phyloP scores from a whole-genome alignment of 2,329 filamentous ascomycete species.

The Tolypocladium ophioglossoides region DNA sequence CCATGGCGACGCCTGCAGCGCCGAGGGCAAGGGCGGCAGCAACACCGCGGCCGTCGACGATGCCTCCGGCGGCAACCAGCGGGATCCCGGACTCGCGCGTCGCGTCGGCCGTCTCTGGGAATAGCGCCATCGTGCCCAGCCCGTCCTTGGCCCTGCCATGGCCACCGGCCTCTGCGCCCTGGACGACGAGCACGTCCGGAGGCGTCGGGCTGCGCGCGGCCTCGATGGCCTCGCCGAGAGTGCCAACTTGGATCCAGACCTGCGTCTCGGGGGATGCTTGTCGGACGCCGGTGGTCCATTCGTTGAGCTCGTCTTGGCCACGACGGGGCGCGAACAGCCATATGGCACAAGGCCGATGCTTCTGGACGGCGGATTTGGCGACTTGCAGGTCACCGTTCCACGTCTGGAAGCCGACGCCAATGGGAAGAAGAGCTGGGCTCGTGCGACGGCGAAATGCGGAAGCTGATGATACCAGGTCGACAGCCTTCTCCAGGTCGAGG shows the following conservation, averaged over 20 bases:
- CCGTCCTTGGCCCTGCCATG: constrained; percentile 36
- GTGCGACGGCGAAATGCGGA: constrained; percentile 3
- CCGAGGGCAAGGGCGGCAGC: constrained; percentile 40
- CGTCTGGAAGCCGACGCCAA: constrained; percentile 36
- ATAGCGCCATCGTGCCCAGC: constrained; percentile 31
- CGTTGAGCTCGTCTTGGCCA: constrained; percentile 24
- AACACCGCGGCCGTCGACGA: constrained; percentile 39
- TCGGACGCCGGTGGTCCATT: constrained; percentile 35
- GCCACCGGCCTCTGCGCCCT: constrained; percentile 43
- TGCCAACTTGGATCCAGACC: constrained; percentile 43
- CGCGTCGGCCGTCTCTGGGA: constrained; percentile 38
- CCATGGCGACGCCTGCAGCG: constrained; percentile 45
- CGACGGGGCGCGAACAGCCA: constrained; percentile 36
- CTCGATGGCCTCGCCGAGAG: constrained; percentile 33
- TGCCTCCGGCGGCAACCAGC: constrained; percentile 41
- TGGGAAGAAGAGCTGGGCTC: constrained; percentile 19
- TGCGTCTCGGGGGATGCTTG: constrained; percentile 27
- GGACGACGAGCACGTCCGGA: constrained; percentile 40
- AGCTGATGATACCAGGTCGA: constrained; percentile 10
- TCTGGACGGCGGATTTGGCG: constrained; percentile 17
- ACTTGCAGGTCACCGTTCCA: constrained; percentile 30
- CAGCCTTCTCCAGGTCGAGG: constrained; percentile 18
- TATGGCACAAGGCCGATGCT: constrained; percentile 24
- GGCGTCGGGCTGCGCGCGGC: constrained; percentile 19
- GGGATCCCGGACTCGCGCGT: constrained; percentile 24